Base-by-base conservation (phyloP, 352 stramenopile species). In the Phytophthora melonis region DNA sequence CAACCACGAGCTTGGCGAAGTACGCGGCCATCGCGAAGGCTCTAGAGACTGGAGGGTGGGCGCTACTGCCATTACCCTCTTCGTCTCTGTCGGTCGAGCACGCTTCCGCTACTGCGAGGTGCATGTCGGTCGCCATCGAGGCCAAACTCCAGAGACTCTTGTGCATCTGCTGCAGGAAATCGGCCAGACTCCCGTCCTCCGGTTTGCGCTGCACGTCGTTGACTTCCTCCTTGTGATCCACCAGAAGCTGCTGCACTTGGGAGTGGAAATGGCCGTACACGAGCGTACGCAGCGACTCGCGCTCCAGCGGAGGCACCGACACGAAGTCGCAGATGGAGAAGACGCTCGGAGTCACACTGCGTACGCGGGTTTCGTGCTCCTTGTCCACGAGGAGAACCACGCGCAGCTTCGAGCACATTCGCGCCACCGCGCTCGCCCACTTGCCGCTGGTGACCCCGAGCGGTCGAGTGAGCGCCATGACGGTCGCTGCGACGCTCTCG, bases 391-490 rank as follows among this genome's bases (percentile, higher is more conserved):
- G 30, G 8, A 91, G 63, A 0, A 90, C 81, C 11, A 92, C 70
- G 10, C 76, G 74, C 5, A 93, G 69, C 3, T 83, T 81, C 9
- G 81, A 79, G 19, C 82, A 77, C 58, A 92, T 80, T 0, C 84
- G 78, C 34, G 87, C 76, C 2, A 93, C 72, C 27, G 89, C 86
- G 36, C 86, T 82, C 41, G 90, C 81, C 86, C 86, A 93, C 23
- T 89, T 90, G 3, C 83, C 86, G 23, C 83, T 93, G 0, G 84
- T 92, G 11, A 90, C 87, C 6, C 86, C 86, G 1, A 93, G 66
- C 13, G 86, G 86, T 19, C 86, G 79, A 63, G 90, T 93, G 11
- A 93, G 66, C 11, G 86, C 87, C 86, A 93, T 93, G 70, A 93
- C 89, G 3, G 82, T 93, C 4, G 84, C 80, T 6, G 83, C 88